A percentile compares a stretch with the other conserved stretches of the same genome.
Evolutionary conservation across 2,329 filamentous ascomycete species (phyloP).

Genomic region (Talaromyces sp.): DNA sequence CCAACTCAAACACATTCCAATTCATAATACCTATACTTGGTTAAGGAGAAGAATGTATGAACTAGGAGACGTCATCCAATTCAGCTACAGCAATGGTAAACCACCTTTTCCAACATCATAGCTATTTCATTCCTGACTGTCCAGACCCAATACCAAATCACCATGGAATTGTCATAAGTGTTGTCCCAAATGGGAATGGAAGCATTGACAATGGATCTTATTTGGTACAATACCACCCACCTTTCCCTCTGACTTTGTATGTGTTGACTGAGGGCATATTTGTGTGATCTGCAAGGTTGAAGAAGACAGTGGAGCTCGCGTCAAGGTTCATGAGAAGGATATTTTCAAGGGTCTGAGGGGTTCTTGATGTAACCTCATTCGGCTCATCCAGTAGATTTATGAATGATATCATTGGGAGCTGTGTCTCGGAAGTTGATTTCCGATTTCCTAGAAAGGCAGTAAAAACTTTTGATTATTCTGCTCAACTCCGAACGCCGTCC

Average conservation of each 20-base stretch:
- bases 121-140: not conserved
- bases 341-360: constrained; percentile 12
- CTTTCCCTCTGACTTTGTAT: not conserved
- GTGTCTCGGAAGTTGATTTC: not conserved
- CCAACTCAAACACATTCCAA: no score
- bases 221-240: not conserved
- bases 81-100: constrained; percentile 13
- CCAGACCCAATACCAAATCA: constrained; percentile 8
- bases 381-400: not conserved
- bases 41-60: not conserved
- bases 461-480: constrained; percentile 8
- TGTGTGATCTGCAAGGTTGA: constrained; percentile 8
- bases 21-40: no score
- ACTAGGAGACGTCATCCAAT: constrained; percentile 14
- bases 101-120: not conserved
- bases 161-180: constrained; percentile 14
- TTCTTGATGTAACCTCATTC: not conserved
- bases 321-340: constrained; percentile 15
- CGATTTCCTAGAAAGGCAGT: not conserved
- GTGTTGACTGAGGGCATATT: not conserved
- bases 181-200: constrained; percentile 1
- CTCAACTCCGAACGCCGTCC: constrained; percentile 18
- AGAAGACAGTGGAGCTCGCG: constrained; percentile 5
- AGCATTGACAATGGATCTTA: constrained; percentile 13
- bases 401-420: not conserved